These are phyloP conservation scores for Stagonosporopsis vannaccii DNA, from an alignment of 2,329 filamentous ascomycete genomes.

Conservation along the genomic window DNA sequence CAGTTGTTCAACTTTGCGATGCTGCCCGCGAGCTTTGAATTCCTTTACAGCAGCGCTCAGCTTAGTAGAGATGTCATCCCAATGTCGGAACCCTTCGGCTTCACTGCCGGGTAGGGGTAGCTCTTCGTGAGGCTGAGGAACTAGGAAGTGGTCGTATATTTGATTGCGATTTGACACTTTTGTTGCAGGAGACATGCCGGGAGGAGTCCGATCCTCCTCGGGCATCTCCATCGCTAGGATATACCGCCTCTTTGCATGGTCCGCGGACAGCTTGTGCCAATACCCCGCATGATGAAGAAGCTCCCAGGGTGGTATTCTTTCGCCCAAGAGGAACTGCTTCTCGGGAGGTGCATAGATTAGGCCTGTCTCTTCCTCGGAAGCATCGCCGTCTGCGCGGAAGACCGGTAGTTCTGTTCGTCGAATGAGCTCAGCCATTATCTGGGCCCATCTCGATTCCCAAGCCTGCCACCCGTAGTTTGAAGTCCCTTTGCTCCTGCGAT, in stretches of 20 bases:
- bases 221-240: constrained; percentile 63
- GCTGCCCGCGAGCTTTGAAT: constrained; percentile 61
- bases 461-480: constrained; percentile 92
- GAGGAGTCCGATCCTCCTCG: constrained; percentile 64
- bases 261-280: constrained; percentile 64
- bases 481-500: constrained; percentile 83
- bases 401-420: constrained; percentile 59
- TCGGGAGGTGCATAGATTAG: constrained; percentile 59
- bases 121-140: constrained; percentile 65
- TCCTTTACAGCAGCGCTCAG: constrained; percentile 58
- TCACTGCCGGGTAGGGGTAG: constrained; percentile 52
- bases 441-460: constrained; percentile 82
- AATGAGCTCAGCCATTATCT: constrained; percentile 67
- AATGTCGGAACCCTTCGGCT: constrained; percentile 58
- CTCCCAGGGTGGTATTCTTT: constrained; percentile 65
- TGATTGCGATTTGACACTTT: constrained; percentile 61
- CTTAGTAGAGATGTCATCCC: constrained; percentile 57
- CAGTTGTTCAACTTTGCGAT: constrained; percentile 62
- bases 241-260: constrained; percentile 60
- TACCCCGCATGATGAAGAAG: constrained; percentile 69
- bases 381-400: constrained; percentile 36
- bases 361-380: constrained; percentile 41
- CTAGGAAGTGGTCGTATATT: constrained; percentile 67
- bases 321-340: constrained; percentile 57
- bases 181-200: constrained; percentile 63